Evolutionary conservation across 441 rosid genomes (phyloP).

Genomic region (Melastoma candidum): DNA sequence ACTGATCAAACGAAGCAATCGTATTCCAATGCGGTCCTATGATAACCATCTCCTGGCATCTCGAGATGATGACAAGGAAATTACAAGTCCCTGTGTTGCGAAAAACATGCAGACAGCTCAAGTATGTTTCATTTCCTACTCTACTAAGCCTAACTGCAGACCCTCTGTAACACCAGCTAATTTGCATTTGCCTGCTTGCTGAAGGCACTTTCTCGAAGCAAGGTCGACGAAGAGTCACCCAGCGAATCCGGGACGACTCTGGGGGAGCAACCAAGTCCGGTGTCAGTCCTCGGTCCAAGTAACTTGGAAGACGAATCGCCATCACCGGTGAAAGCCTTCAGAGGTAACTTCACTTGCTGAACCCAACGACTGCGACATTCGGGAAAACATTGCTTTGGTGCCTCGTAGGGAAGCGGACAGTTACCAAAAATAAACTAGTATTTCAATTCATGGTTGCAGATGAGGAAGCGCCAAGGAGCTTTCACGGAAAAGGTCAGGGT

Average conservation of each 20-base stretch:
- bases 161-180: background rate
- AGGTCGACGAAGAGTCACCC: conserved; percentile 20
- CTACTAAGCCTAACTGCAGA: background rate
- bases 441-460: conserved; percentile 34
- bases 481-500: conserved; percentile 42
- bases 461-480: conserved; percentile 26
- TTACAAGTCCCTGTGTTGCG: conserved; percentile 46
- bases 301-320: conserved; percentile 68
- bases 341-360: conserved; percentile 34
- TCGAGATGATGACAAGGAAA: conserved; percentile 41
- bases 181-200: conserved; percentile 26
- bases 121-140: conserved; percentile 27
- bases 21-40: conserved; percentile 42
- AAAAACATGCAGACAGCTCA: conserved; percentile 29
- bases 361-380: background rate
- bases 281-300: conserved; percentile 83
- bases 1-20: conserved; percentile 32
- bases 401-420: background rate
- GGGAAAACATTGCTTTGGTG: background rate
- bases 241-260: conserved; percentile 32
- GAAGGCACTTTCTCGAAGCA: conserved; percentile 29
- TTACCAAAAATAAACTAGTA: conserved; percentile 2
- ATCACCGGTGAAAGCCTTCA: conserved; percentile 63
- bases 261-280: conserved; percentile 88
- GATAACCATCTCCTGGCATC: conserved; percentile 45